Conservation (phyloP, 139 green algal species). For the Chlorella sp. region DNA sequence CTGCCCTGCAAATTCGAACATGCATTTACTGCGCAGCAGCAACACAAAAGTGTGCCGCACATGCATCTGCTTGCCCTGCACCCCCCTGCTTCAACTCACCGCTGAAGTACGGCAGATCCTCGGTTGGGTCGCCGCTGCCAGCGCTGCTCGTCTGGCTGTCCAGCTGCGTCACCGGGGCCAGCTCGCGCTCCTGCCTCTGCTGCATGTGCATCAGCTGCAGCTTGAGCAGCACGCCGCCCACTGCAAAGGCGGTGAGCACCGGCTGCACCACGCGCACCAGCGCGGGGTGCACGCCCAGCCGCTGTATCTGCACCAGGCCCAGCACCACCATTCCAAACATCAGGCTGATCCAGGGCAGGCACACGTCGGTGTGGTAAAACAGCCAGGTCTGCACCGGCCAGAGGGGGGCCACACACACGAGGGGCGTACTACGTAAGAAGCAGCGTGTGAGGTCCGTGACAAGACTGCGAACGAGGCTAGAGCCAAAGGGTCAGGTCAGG, state of each 20-base stretch:
- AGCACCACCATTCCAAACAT: constrained; percentile 14
- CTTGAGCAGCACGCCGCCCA: constrained; percentile 14
- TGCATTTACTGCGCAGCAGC: too few species aligned
- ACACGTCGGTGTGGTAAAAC: constrained; percentile 22
- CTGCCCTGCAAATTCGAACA: too few species aligned
- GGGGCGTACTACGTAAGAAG: not conserved
- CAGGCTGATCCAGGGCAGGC: constrained; percentile 32
- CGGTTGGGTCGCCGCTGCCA: not conserved
- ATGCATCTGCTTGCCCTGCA: too few species aligned
- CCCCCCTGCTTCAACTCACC: not conserved
- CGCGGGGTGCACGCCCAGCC: constrained; percentile 8
- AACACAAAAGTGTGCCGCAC: too few species aligned
- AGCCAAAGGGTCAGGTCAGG: not conserved
- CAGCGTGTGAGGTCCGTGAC: not conserved
- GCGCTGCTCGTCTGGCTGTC: not conserved
- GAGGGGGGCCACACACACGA: not conserved
- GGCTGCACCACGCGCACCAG: not conserved
- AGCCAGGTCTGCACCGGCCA: not conserved
- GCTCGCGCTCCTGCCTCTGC: too few species aligned
- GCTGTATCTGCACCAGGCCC: constrained; percentile 14
- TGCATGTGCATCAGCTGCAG: constrained; percentile 6
- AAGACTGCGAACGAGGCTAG: not conserved
- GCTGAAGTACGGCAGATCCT: not conserved
- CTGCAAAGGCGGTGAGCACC: not conserved
- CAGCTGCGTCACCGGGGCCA: not conserved